These are phyloP conservation scores for Sclerospora graminicola DNA, from an alignment of 352 stramenopile genomes.

Conservation along the genomic window DNA sequence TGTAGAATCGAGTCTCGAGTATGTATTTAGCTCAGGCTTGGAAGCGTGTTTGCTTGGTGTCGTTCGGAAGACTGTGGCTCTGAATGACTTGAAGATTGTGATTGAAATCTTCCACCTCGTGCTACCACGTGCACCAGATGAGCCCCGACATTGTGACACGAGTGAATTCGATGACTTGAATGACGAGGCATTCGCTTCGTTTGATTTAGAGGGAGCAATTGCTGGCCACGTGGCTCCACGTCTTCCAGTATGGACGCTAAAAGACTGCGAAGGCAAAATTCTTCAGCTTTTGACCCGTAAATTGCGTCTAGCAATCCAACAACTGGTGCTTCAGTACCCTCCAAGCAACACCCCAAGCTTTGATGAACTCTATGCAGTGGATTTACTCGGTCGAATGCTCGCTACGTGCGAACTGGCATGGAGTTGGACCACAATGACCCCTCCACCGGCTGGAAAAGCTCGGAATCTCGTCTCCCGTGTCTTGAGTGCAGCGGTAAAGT, in stretches of 20 bases:
- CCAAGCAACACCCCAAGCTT: conserved; percentile 15
- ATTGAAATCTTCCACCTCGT: conserved; percentile 51
- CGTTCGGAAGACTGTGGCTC: conserved; percentile 19
- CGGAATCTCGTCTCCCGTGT: conserved; percentile 50
- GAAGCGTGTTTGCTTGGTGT: conserved; percentile 34
- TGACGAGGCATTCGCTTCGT: conserved; percentile 18
- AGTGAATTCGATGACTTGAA: conserved; percentile 51
- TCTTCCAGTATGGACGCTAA: conserved; percentile 11
- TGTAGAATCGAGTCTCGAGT: conserved; percentile 27
- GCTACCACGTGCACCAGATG: conserved; percentile 21
- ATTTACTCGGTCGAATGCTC: conserved; percentile 53
- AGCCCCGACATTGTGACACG: conserved; percentile 17
- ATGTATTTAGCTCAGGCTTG: conserved; percentile 32
- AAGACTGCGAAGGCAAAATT: conserved; percentile 16
- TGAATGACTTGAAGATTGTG: conserved; percentile 28
- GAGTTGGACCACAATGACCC: conserved; percentile 39
- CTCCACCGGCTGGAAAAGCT: conserved; percentile 25
- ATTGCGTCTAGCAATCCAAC: conserved; percentile 36
- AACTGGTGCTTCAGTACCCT: conserved; percentile 46
- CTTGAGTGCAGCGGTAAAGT: conserved; percentile 45
- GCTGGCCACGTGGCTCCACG: neutral
- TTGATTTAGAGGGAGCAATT: conserved; percentile 30
- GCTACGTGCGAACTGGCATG: conserved; percentile 51
- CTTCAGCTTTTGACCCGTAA: conserved; percentile 22
- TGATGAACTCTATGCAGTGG: conserved; percentile 53